Percentiles rank a stretch among this genome's conserved stretches.
These are phyloP conservation scores for Sugiyamaella mastotermitis DNA, from an alignment of 805 yeast species.

Conservation along the genomic window DNA sequence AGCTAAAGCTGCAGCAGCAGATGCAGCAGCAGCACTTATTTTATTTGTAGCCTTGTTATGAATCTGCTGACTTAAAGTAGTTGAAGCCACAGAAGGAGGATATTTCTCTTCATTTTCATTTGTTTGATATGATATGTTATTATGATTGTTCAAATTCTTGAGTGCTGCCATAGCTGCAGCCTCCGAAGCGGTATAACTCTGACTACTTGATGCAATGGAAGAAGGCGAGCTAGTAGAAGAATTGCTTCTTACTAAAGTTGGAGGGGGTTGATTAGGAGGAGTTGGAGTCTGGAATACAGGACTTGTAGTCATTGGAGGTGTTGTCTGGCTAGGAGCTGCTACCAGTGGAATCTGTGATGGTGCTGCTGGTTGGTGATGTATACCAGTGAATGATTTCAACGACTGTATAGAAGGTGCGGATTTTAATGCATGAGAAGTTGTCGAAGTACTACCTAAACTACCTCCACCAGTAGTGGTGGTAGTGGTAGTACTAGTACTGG, in stretches of 20 bases:
- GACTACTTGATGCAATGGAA: not conserved
- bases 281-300: no score
- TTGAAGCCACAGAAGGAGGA: conserved; percentile 1
- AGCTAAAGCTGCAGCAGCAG: conserved; percentile 27
- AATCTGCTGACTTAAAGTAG: not conserved
- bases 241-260: not conserved
- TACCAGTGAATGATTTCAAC: no score
- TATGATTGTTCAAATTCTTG: conserved; percentile 5
- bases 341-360: no score
- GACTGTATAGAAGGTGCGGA: no score
- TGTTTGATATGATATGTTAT: not conserved
- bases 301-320: no score
- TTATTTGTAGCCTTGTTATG: conserved; percentile 9
- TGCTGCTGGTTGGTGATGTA: no score
- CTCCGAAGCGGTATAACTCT: conserved; percentile 19
- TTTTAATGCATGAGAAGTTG: no score
- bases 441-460: not conserved
- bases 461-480: not conserved
- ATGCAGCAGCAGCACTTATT: conserved; percentile 24
- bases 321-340: no score
- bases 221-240: not conserved
- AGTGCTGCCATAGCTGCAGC: conserved; percentile 25
- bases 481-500: no score
- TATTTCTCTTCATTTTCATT: not conserved
- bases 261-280: no score